Percentiles rank a stretch among this genome's conserved stretches.
Evolutionary conservation across 768 basidiomycete species (phyloP).

Genomic region (Tulasnella sp.): DNA sequence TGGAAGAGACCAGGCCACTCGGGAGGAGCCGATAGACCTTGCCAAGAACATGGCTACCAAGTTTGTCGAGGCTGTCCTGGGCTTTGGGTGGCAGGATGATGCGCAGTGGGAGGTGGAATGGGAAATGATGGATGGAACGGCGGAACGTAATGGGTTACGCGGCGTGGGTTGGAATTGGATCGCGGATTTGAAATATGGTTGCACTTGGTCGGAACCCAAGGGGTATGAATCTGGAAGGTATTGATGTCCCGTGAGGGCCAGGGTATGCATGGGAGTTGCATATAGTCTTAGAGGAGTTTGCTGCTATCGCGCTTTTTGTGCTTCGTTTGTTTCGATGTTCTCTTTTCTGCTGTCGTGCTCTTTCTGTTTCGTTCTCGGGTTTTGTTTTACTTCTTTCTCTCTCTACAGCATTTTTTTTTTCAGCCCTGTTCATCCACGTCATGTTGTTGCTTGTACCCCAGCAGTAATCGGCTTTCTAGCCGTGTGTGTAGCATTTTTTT

Average conservation of each 20-base stretch:
- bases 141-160: background rate
- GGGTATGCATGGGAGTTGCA: background rate
- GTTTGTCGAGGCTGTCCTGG: constrained; percentile 16
- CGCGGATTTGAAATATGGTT: constrained; percentile 7
- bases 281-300: background rate
- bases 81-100: background rate
- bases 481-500: background rate
- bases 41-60: background rate
- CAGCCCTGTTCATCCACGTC: background rate
- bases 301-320: background rate
- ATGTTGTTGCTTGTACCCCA: background rate
- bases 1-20: constrained; percentile 5
- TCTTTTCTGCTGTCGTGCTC: background rate
- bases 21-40: constrained; percentile 4
- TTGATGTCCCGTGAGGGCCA: background rate
- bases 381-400: constrained; percentile 12
- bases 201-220: background rate
- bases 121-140: constrained; percentile 14
- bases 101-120: background rate
- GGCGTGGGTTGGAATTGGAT: constrained; percentile 17
- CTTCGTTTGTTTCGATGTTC: background rate
- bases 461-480: background rate
- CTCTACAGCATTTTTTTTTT: background rate
- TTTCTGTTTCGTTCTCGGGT: background rate
- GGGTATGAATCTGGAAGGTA: background rate